Conservation (phyloP, 1,284 basidiomycete genomes). For the Ganoderma sp. region DNA sequence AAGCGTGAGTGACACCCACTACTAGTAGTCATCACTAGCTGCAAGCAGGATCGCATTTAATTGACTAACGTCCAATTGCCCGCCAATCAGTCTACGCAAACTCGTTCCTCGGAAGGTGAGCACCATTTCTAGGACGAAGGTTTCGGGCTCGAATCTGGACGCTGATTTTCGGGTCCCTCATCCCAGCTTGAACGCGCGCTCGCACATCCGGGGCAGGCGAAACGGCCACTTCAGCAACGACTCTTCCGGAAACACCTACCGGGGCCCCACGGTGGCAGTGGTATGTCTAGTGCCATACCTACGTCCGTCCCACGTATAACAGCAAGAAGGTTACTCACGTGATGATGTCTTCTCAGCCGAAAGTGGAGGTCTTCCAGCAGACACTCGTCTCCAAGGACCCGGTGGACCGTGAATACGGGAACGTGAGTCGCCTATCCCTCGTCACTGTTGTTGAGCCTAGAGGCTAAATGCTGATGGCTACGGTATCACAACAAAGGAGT, state of each 20-base stretch:
- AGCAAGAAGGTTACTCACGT: background rate
- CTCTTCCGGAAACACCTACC: slow-evolving; percentile 1
- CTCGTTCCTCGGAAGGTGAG: slow-evolving; percentile 24
- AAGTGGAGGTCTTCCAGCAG: slow-evolving; percentile 5
- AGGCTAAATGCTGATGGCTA: background rate
- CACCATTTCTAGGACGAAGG: too few species aligned
- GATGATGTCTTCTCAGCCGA: background rate
- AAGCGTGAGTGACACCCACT: slow-evolving; percentile 21
- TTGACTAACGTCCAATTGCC: background rate
- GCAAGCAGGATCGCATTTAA: background rate
- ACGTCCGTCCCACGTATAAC: too few species aligned
- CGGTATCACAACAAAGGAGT: background rate
- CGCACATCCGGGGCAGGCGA: slow-evolving; percentile 1
- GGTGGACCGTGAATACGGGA: background rate
- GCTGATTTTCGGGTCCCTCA: background rate
- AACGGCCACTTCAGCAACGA: background rate
- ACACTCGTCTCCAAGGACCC: background rate
- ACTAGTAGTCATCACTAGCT: too few species aligned
- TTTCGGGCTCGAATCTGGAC: background rate
- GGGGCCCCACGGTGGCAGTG: background rate
- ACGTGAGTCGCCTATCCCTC: background rate
- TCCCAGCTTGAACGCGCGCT: slow-evolving; percentile 6
- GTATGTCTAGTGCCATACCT: background rate
- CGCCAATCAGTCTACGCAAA: slow-evolving; percentile 24
- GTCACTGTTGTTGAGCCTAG: background rate